A percentile compares a stretch with the other conserved stretches of the same genome.
Conservation (phyloP, 2,329 filamentous ascomycete species). For the Macrophomina pseudophaseolina region DNA sequence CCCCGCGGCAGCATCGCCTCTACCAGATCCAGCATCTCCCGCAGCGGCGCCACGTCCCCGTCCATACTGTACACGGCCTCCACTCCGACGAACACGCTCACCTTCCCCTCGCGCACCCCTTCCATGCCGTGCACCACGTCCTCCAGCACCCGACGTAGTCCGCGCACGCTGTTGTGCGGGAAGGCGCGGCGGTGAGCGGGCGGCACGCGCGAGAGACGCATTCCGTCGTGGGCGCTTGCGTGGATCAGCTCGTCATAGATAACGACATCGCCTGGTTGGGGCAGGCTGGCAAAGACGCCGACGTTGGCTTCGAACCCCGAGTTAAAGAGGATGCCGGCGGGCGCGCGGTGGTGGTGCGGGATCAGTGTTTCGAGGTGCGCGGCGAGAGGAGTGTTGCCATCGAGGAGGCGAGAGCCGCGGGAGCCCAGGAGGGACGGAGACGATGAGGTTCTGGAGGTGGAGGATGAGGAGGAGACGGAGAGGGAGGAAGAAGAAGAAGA, state of each 20-base stretch:
- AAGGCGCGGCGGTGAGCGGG: slow-evolving; percentile 59
- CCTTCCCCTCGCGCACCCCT: slow-evolving; percentile 38
- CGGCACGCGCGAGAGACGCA: slow-evolving; percentile 63
- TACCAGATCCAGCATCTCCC: slow-evolving; percentile 63
- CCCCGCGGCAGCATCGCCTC: slow-evolving; percentile 60
- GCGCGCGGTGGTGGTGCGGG: slow-evolving; percentile 64
- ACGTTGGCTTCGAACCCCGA: slow-evolving; percentile 59
- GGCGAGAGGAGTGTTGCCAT: slow-evolving; percentile 68
- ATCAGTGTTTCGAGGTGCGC: slow-evolving; percentile 64
- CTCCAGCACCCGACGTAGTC: slow-evolving; percentile 39
- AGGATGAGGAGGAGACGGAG: slow-evolving; percentile 31
- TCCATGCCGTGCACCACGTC: slow-evolving; percentile 36
- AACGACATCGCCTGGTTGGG: slow-evolving; percentile 56
- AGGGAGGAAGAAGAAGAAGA: slow-evolving; percentile 21
- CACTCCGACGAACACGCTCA: slow-evolving; percentile 41
- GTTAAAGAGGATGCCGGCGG: slow-evolving; percentile 64
- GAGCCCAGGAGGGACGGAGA: slow-evolving; percentile 52
- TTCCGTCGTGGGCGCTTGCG: slow-evolving; percentile 79
- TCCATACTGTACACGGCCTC: slow-evolving; percentile 75
- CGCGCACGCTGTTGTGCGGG: slow-evolving; percentile 59
- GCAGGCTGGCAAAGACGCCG: slow-evolving; percentile 54
- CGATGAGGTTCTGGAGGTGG: slow-evolving; percentile 28
- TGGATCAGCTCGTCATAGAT: slow-evolving; percentile 79
- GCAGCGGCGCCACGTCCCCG: slow-evolving; percentile 71
- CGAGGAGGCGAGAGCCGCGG: slow-evolving; percentile 66